Base-by-base conservation (phyloP, 345 rosid genomes). In the Heritiera littoralis region DNA sequence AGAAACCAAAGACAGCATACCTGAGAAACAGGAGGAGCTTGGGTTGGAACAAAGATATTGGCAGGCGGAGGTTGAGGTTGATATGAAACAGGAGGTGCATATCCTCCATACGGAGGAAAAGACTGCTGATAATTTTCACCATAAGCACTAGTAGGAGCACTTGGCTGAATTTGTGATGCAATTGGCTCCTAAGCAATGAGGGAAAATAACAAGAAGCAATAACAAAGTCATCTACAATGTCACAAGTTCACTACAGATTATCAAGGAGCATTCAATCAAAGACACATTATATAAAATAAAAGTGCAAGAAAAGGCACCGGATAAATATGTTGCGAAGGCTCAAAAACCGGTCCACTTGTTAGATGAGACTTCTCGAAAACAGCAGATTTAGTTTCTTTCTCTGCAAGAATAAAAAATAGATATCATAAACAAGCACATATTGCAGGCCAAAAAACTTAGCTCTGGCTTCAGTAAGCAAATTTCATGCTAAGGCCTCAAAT, bases 41-140 rank as follows among this genome's bases (percentile, higher is more conserved):
- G 91, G n/a, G 91, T 12, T 41, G 86, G 79, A 94, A 97, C 87
- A 95, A 83, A 84, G 86, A 91, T 89, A 91, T 90, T 67, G 38
- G 84, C 75, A 49, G 92, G 85, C 78, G 82, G 88, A 41, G 43
- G 83, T 69, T 86, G 75, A 80, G 93, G 85, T 79, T 86, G 88
- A 81, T 77, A 84, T n/a, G 81, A 77, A 55, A 81, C 64, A 83
- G 92, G 70, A 85, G 89, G 84, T 76, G 51, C 81, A 84, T 88
- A 93, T 76, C 83, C 89, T 82, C 83, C 88, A 76, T 89, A 90
- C 15, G 92, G 70, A 79, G 91, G 56, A 59, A 83, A 80, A 59
- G 80, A 77, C 77, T 85, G 96, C 69, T 85, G 97, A 84, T 92
- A 91, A 78, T 86, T 90, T 56, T 89, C 89, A 76, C 80, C 86